Evolutionary conservation across 106 monocot species (phyloP), one percentile per base, ranked within the genome.

Genomic region (Dendrobium catenatum): DNA sequence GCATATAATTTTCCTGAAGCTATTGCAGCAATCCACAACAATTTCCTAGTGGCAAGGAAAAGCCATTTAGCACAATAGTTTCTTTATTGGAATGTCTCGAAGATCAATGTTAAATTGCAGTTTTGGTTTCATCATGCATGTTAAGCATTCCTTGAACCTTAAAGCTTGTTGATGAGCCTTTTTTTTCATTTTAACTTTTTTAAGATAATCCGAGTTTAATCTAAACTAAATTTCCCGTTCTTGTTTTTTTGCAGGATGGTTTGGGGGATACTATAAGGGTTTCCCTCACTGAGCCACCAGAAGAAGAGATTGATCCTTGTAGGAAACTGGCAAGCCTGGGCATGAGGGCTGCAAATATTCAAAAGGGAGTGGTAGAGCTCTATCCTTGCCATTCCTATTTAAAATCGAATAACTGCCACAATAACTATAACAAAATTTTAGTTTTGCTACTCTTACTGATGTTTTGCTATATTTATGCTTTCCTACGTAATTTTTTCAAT

Each of bases 221-320:
- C 24, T 46, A 41, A 46, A 16, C n/a, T 73, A 44, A 75, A 41
- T 42, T 74, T 81, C 42, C n/a, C 41, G 74, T 2, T 55, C 48
- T 59, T 80, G 15, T 75, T 61, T 54, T 80, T 26, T n/a, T 75
- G 49, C 83, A 99, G 99, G 99, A 99, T 90, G 99, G 99, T 78
- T 83, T 99, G 83, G 99, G 99, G 72, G 99, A 99, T 84, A 99
- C 99, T 76, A 99, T 99, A 79, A 81, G 99, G 68, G 99, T 99
- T 54, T 99, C 99, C 58, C 90, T 99, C 20, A 99, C 99, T 9
- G 99, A 99, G 82, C 99, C 99, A 84, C 99, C 99, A 48, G 99
- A 99, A 83, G 90, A 90, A 86, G 99, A 99, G 86, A 99, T 99
- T 85, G 99, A 95, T 89, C 99, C 99, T 79, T 99, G 99, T 85